phyloP scores from a whole-genome alignment of 768 basidiomycete genomes.

The Neoboletus brunneissimus region DNA sequence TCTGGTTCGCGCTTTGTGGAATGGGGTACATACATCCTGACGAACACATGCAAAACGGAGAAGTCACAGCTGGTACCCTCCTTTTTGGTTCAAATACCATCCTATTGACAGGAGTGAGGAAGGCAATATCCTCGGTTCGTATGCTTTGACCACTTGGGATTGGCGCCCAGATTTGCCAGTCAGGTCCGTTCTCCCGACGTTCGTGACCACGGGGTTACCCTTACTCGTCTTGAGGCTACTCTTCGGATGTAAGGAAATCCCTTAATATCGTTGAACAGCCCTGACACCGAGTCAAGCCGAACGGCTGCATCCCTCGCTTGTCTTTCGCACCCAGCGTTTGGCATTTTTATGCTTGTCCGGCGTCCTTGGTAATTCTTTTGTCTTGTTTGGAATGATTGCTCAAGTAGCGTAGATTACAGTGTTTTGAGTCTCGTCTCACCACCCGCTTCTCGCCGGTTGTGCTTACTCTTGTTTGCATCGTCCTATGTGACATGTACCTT shows the following conservation, averaged over 20 bases:
- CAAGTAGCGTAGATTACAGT: slow-evolving; percentile 24
- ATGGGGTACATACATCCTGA: slow-evolving; percentile 42
- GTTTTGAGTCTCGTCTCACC: slow-evolving; percentile 19
- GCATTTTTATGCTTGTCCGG: slow-evolving; percentile 32
- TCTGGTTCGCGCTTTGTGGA: slow-evolving; percentile 33
- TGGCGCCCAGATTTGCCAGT: slow-evolving; percentile 36
- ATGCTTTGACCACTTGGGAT: slow-evolving; percentile 36
- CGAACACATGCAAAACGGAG: slow-evolving; percentile 42
- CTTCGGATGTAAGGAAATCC: slow-evolving; percentile 23
- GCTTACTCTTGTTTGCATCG: slow-evolving; percentile 32
- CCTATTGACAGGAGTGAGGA: slow-evolving; percentile 8
- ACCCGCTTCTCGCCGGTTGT: slow-evolving; percentile 18
- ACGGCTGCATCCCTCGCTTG: slow-evolving; percentile 6
- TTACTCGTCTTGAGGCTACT: slow-evolving; percentile 19
- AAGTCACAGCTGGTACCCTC: slow-evolving; percentile 35
- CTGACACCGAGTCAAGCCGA: slow-evolving; percentile 16
- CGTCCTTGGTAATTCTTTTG: slow-evolving; percentile 29
- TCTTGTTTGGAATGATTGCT: background rate
- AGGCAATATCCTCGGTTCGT: slow-evolving; percentile 31
- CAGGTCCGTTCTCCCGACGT: slow-evolving; percentile 34
- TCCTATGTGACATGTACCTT: slow-evolving; percentile 38
- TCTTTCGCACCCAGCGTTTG: slow-evolving; percentile 33
- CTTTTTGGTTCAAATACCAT: background rate
- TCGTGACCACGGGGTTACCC: slow-evolving; percentile 35
- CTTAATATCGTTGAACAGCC: background rate